Evolutionary conservation across 768 basidiomycete species (phyloP), one percentile per base, ranked within the genome.

Genomic region (Paxillus rubicundulus): DNA sequence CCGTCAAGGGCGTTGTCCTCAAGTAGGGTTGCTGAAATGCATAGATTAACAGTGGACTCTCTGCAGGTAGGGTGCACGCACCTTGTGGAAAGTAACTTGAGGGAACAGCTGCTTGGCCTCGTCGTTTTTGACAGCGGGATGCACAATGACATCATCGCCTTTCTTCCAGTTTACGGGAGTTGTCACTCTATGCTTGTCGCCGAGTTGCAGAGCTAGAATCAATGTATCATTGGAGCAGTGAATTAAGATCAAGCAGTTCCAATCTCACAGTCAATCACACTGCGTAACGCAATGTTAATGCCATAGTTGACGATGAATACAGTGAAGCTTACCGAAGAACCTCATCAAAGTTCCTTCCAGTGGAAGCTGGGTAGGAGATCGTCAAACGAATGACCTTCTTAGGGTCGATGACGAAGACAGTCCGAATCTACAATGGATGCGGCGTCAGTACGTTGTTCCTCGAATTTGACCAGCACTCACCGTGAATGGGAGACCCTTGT

Each of bases 321-420:
- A 8, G 34, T 28, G n/a, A 14, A 54, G 63, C 65, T 53, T 20
- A 79, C 77, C 86, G 79, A 52, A 87, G 53, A 61, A 86, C 77
- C 71, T 86, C 85, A 57, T 80, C 78, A 67, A 97, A 96, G 80
- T 94, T 95, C 64, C 93, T 89, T 40, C 96, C 97, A 62, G 95
- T 94, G 12, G 92, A 87, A 45, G 96, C 95, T 53, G 97, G 97
- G 77, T 98, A 98, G 24, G 92, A 75, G 59, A 99, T 62, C 14
- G 84, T 90, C 62, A 97, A 75, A 56, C 96, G 89, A 67, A 99
- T 97, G 63, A 84, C 80, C 76, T 97, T 93, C 75, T 92, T 92
- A 41, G 97, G 95, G 75, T 99, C 97, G 64, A 99, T 92, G 59
- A 99, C 76, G 72, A 96, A 99, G 55, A 99, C 97, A 8, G 93